These are phyloP conservation scores for Poterioochromonas sp. DNA, from an alignment of 352 stramenopile species.

Conservation along the genomic window DNA sequence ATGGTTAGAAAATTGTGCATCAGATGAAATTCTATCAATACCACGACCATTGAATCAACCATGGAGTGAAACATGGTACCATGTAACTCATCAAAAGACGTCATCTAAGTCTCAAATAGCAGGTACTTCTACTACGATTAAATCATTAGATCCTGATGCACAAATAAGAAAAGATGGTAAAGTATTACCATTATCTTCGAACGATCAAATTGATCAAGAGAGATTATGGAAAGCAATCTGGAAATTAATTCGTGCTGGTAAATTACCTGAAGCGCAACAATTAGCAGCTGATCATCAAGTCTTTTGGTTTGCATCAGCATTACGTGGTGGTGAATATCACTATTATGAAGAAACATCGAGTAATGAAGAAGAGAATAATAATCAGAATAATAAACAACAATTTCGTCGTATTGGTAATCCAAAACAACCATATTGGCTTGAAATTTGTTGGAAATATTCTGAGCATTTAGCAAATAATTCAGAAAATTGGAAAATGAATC, in stretches of 20 bases:
- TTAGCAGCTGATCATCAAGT: background rate
- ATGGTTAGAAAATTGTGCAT: background rate
- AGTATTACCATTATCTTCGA: background rate
- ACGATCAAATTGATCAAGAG: constrained; percentile 1
- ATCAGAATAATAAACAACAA: background rate
- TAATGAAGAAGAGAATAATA: background rate
- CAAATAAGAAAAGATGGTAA: background rate
- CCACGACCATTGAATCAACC: background rate
- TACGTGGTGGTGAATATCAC: background rate
- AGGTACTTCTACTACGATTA: background rate
- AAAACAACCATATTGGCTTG: background rate
- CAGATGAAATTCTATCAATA: background rate
- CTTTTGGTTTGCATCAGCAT: background rate
- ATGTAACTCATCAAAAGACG: background rate
- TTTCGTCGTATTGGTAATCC: background rate
- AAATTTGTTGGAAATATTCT: background rate
- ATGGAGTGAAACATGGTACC: background rate
- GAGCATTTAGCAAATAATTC: background rate
- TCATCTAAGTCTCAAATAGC: background rate
- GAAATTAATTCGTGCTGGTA: background rate
- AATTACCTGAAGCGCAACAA: background rate
- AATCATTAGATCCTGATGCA: background rate
- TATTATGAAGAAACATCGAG: background rate
- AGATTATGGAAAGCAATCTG: background rate
- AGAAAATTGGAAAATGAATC: background rate